phyloP scores from a whole-genome alignment of 2,329 filamentous ascomycete species.

The Shiraia sp. region DNA sequence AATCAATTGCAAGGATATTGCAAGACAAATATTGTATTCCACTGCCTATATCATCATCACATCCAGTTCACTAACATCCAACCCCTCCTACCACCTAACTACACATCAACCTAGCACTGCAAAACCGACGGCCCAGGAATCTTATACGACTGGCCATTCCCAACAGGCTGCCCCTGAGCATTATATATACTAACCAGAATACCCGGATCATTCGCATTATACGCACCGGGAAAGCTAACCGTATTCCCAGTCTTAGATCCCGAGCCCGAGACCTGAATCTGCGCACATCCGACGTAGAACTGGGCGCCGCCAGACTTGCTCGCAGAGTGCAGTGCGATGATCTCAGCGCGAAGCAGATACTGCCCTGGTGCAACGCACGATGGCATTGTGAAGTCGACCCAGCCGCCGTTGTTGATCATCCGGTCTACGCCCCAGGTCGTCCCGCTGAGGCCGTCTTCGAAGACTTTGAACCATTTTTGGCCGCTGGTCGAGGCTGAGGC shows the following conservation, averaged over 20 bases:
- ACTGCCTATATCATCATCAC: too few species aligned
- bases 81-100: background rate
- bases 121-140: conserved; percentile 57
- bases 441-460: conserved; percentile 45
- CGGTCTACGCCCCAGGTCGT: conserved; percentile 55
- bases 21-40: too few species aligned
- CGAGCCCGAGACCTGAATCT: conserved; percentile 38
- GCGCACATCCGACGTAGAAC: conserved; percentile 48
- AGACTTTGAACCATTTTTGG: conserved; percentile 49
- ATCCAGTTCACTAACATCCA: too few species aligned
- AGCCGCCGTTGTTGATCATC: conserved; percentile 53
- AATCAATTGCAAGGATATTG: too few species aligned
- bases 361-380: conserved; percentile 42
- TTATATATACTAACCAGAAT: conserved; percentile 39
- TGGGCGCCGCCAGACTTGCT: conserved; percentile 43
- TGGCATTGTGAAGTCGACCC: conserved; percentile 49
- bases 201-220: conserved; percentile 32
- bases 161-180: conserved; percentile 20
- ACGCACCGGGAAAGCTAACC: conserved; percentile 44
- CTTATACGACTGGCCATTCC: conserved; percentile 47
- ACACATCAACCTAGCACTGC: conserved; percentile 46
- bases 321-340: conserved; percentile 51
- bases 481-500: conserved; percentile 42
- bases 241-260: conserved; percentile 22
- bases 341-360: conserved; percentile 51